Percentiles rank a stretch among this genome's conserved stretches.
These are phyloP conservation scores for Colletotrichum sp. DNA, from an alignment of 2,329 filamentous ascomycete genomes.

Conservation along the genomic window DNA sequence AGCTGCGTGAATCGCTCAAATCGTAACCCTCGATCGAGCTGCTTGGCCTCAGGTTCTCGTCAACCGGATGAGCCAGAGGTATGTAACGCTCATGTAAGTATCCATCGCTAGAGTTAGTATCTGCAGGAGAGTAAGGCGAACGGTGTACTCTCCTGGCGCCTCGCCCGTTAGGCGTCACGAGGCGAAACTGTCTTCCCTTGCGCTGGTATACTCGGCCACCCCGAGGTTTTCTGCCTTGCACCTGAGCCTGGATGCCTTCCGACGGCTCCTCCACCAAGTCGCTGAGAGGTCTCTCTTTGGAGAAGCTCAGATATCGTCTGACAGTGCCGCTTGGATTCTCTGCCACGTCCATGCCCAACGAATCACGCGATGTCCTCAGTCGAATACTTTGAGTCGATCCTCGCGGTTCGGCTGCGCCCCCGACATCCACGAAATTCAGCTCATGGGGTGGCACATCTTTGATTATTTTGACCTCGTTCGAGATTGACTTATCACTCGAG, in stretches of 20 bases:
- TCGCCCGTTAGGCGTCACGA: not conserved
- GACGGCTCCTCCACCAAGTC: not conserved
- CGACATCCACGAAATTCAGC: not conserved
- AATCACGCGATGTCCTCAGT: conserved; percentile 21
- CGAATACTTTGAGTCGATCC: conserved; percentile 30
- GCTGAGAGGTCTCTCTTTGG: not conserved
- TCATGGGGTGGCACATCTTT: not conserved
- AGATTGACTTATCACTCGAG: not conserved
- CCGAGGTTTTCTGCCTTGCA: not conserved
- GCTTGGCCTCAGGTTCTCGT: not conserved
- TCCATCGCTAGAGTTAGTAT: not conserved
- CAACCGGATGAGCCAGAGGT: conserved; percentile 13
- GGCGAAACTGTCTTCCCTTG: not conserved
- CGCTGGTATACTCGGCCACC: not conserved
- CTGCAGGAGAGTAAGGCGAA: not conserved
- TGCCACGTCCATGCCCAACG: not conserved
- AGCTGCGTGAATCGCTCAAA: conserved; percentile 9
- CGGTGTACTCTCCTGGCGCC: not conserved
- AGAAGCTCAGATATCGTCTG: not conserved
- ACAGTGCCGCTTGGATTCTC: not conserved
- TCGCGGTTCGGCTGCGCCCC: conserved; percentile 16
- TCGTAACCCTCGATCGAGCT: conserved; percentile 7
- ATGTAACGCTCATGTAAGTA: conserved; percentile 7
- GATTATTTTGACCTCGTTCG: not conserved
- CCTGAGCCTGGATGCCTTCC: not conserved